Base-by-base conservation (phyloP, 805 yeast genomes). In the Saccharomycopsis babjevae region DNA sequence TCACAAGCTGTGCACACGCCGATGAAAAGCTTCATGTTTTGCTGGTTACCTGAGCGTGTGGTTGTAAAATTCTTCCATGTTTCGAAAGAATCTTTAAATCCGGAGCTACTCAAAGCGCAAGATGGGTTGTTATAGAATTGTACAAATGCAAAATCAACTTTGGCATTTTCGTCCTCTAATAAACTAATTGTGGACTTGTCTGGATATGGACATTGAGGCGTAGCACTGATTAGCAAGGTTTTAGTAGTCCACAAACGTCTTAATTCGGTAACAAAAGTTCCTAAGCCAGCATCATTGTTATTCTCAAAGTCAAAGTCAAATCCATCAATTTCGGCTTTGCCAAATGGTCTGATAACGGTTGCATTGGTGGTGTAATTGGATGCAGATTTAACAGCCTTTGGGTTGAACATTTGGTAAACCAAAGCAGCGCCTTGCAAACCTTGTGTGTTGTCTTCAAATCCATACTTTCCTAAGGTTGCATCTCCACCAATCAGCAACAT, bases 281-380 rank as follows among this genome's bases (percentile, higher is more conserved):
- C 81, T 67, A 85, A 85, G 15, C 96, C 97, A 1, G 76, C 74
- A 58, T 78, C 77, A 60, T 77, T 72, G 62, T 77, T 77, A 70
- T 83, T 81, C 72, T 93, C 98, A 67, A 89, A 83, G 72, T 93
- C 97, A 65, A 91, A 85, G 72, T 93, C 98, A 70, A 91, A 92
- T 28, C 98, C 98, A 72, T 93, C 97, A 55, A 93, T 78, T 32
- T 85, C 73, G 1, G 96, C 77, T 66, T 83, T 86, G 65, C 85
- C 63, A 56, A 62, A 62, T 18, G 65, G 65, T 50, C 58, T 62
- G 5, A 20, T 42, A 28, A 39, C 30, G 3, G 36, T 22, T 8
- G 59, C 25, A 43, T 89, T 90, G 62, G 43, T 85, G 67, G 28
- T 40, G 32, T 46, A 46, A 25, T 46, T 46, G 13, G 52, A 46